Conservation (phyloP, 2,329 filamentous ascomycete species). For the Geoglossum cookeanum region DNA sequence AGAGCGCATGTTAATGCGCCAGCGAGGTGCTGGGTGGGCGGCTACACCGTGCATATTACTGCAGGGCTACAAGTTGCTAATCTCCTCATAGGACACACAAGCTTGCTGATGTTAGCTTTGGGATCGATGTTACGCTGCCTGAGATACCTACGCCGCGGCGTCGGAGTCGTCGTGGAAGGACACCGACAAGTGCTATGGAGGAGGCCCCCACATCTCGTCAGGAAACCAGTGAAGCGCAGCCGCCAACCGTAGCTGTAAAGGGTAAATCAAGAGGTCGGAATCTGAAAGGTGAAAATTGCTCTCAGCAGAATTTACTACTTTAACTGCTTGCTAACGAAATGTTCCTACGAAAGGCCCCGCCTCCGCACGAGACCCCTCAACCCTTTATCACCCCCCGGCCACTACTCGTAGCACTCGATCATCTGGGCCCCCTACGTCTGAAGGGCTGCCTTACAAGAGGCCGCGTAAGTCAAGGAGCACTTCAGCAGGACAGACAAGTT, state of each 20-base stretch:
- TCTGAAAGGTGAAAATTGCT: background rate
- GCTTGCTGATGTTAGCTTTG: constrained; percentile 5
- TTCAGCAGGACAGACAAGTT: background rate
- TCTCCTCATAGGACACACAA: constrained; percentile 1
- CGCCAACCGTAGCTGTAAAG: background rate
- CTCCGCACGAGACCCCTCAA: background rate
- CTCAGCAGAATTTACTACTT: background rate
- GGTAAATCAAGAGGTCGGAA: background rate
- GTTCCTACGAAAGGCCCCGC: background rate
- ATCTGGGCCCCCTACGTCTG: background rate
- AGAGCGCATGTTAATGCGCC: constrained; percentile 6
- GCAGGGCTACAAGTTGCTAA: background rate
- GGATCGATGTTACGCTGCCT: background rate
- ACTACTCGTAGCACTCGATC: background rate
- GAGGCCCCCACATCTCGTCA: background rate
- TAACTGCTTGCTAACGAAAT: background rate
- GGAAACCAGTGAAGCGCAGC: background rate
- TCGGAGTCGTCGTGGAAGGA: background rate
- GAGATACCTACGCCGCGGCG: background rate
- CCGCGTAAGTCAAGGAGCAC: background rate
- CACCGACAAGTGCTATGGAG: background rate
- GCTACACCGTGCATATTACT: background rate
- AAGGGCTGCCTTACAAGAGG: background rate
- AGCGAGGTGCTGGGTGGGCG: constrained; percentile 6
- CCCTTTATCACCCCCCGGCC: background rate